These are phyloP conservation scores for Macrophomina pseudophaseolina DNA, from an alignment of 2,329 filamentous ascomycete species.

Conservation along the genomic window DNA sequence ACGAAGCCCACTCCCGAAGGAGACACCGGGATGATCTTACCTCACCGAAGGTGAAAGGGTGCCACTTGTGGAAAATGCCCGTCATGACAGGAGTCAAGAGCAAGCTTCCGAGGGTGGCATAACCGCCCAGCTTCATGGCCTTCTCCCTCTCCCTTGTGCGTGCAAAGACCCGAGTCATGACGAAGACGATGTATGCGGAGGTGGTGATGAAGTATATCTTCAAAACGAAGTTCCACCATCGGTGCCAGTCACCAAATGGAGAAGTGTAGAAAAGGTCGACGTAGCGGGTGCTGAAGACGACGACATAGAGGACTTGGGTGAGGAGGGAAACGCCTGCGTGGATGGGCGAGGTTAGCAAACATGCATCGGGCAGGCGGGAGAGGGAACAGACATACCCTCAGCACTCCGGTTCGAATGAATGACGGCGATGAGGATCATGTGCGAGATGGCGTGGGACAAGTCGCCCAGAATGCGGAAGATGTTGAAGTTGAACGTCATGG, in stretches of 20 bases:
- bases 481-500: conserved; percentile 44
- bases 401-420: conserved; percentile 88
- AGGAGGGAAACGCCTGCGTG: conserved; percentile 80
- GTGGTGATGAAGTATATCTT: conserved; percentile 89
- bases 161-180: conserved; percentile 87
- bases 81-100: conserved; percentile 74
- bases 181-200: conserved; percentile 81
- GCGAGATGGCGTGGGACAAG: conserved; percentile 81
- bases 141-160: conserved; percentile 88
- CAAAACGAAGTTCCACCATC: conserved; percentile 70
- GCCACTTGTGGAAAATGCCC: conserved; percentile 64
- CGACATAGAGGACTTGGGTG: conserved; percentile 83
- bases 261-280: conserved; percentile 73
- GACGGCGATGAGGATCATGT: conserved; percentile 87
- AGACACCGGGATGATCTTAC: conserved; percentile 2
- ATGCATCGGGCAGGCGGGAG: neutral
- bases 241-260: conserved; percentile 38
- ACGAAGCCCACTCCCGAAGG: neutral
- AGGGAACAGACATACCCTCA: conserved; percentile 63
- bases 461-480: conserved; percentile 81
- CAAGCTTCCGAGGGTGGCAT: conserved; percentile 68
- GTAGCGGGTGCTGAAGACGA: conserved; percentile 87
- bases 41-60: conserved; percentile 28
- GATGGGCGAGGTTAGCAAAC: neutral
- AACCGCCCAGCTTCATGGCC: conserved; percentile 87